Percentiles rank a stretch among this genome's conserved stretches.
Evolutionary conservation across 257 asterid genomes (phyloP).

Genomic region (Galeopsis tetrahit): DNA sequence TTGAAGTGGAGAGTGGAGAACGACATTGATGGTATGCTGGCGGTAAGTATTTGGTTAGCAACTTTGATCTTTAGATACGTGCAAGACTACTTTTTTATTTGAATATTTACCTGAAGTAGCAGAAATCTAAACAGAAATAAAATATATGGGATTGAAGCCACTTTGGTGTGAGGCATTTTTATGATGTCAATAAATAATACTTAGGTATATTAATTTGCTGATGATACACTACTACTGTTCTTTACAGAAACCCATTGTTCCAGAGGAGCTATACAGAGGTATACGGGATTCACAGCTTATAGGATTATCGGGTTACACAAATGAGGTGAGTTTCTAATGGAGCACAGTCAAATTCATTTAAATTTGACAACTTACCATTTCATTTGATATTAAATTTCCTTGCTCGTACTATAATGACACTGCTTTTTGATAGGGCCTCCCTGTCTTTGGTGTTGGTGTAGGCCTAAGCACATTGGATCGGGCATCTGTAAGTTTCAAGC

Average conservation of each 20-base stretch:
- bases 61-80: too few relatives aligned
- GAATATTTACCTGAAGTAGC: not conserved
- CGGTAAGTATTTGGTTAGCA: conserved; percentile 45
- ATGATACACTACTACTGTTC: not conserved
- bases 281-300: conserved; percentile 75
- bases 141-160: not conserved
- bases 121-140: not conserved
- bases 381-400: conserved; percentile 8
- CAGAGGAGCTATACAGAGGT: conserved; percentile 59
- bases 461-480: conserved; percentile 68
- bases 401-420: conserved; percentile 22
- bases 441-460: conserved; percentile 66
- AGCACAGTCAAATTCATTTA: conserved; percentile 30
- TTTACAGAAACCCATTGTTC: conserved; percentile 68
- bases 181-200: not conserved
- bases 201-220: conserved; percentile 16
- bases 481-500: conserved; percentile 57
- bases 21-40: conserved; percentile 68
- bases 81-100: too few relatives aligned
- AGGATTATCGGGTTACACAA: conserved; percentile 71
- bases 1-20: conserved; percentile 72
- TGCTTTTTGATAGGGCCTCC: conserved; percentile 54
- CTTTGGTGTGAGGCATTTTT: not conserved
- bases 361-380: conserved; percentile 5
- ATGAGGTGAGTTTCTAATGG: conserved; percentile 51